Base-by-base conservation (phyloP, 306 rosid species). In the Citrullus colocynthis region DNA sequence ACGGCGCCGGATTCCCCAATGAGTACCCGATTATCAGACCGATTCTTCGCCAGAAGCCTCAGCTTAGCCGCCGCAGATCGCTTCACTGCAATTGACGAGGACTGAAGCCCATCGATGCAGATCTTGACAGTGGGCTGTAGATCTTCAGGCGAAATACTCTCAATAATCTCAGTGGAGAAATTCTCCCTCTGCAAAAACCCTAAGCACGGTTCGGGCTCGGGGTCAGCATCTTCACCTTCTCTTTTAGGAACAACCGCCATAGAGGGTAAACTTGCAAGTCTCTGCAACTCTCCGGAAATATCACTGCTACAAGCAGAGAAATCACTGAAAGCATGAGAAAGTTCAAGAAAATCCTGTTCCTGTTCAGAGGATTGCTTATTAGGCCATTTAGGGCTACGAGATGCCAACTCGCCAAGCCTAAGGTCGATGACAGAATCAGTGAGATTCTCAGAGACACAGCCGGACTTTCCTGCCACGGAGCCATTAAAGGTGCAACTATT, bases 71-170 rank as follows among this genome's bases (percentile, higher is more conserved):
- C 99, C 0, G 99, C 98, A 0, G 99, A 96, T 42, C 97, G 93
- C 80, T 91, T 89, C 44, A 96, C 92, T 0, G 96, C 97, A 30
- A 86, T 78, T 48, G 98, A 96, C 36, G 85, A 45, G 8, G 99
- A 92, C 12, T 87, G 86, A 4, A 96, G 88, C 6, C 96, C 92
- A 80, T 96, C 96, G 30, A 96, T 84, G 55, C 99, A 95, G 85
- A 92, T 88, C 89, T 92, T 95, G 77, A 95, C 99, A 57, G 99
- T 90, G 78, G 99, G 99, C 49, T 86, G 97, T 36, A 95, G 97
- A 92, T 95, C 99, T 86, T 95, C 99, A 71, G 99, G 97, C 83
- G 99, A 92, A 51, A 95, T 95, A 78, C 93, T 95, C 87, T 95
- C 99, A 59, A 95, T 91, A 17, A 95, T 95, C 88, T 95, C 99